Evolutionary conservation across 495 filamentous ascomycete species (phyloP), one percentile per base, ranked within the genome.

Genomic region (Elasticomyces elasticus): DNA sequence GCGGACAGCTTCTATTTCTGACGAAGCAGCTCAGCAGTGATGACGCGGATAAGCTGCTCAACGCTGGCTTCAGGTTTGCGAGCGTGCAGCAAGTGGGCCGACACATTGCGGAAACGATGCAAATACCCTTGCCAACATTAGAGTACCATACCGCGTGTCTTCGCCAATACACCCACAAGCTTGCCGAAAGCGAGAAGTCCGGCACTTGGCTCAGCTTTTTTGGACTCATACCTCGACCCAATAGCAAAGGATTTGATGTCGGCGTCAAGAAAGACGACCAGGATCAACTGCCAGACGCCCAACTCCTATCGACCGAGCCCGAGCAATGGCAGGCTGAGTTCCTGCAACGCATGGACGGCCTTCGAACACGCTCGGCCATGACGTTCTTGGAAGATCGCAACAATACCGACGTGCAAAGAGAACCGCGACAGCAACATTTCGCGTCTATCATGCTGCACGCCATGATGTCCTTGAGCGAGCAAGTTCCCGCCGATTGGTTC

Each of bases 201-300:
- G 87, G 85, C 0, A 84, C 89, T 13, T 84, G 91, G 60, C 61
- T 95, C 0, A 82, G 81, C 37, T 78, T 84, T 38, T 95, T 91
- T 57, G 79, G 83, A 5, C 72, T 91, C 52, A 79, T 84, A 23
- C 79, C 86, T 1, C 75, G 79, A 6, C 68, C 85, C 5, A 76
- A 77, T 40, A 70, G 68, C 17, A 76, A 77, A 56, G 81, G 81
- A 20, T 89, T 87, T 58, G 85, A 94, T 55, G 71, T 95, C 40
- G 71, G 92, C 30, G 85, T 86, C 24, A 76, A 78, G 19, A 80
- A 76, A 54, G 74, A 78, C 40, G 72, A 75, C 13, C 77, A 75
- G 13, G 84, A 85, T 56, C 76, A 81, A 27, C 69, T 95, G 1
- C 89, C 89, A 3, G 79, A 79, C 13, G 69, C 81, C 22, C 75